Percentiles rank a stretch among this genome's conserved stretches.
Evolutionary conservation across 192 early-diverging fungal genomes (phyloP).

Genomic region (Backusella mclennaniae): DNA sequence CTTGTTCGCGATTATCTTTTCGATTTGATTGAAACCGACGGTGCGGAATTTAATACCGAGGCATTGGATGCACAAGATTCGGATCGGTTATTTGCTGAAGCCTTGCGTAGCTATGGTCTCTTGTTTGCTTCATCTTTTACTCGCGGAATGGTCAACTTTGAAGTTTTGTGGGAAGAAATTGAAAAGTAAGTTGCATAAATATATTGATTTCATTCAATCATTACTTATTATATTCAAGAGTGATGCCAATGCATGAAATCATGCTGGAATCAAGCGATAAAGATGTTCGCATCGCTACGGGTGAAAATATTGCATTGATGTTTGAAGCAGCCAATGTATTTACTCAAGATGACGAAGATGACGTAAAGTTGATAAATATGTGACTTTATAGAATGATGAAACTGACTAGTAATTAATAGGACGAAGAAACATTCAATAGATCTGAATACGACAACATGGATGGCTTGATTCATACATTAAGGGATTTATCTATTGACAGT

Average conservation of each 20-base stretch:
- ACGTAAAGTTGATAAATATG: not conserved
- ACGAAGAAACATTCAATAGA: constrained; percentile 39
- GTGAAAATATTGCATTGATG: constrained; percentile 74
- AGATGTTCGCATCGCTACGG: constrained; percentile 65
- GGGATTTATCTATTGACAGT: constrained; percentile 56
- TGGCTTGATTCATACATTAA: constrained; percentile 55
- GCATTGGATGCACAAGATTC: constrained; percentile 15
- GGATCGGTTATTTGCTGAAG: constrained; percentile 17
- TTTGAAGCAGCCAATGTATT: constrained; percentile 52
- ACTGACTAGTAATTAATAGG: not conserved
- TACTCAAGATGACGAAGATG: constrained; percentile 14
- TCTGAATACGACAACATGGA: constrained; percentile 58
- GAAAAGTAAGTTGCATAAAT: constrained; percentile 27
- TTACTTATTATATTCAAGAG: constrained; percentile 20
- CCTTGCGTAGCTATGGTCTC: constrained; percentile 25
- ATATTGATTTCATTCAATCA: not conserved
- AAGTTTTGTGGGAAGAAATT: constrained; percentile 35
- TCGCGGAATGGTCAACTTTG: constrained; percentile 23
- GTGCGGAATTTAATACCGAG: constrained; percentile 23
- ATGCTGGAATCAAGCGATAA: constrained; percentile 56
- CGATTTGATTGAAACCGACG: constrained; percentile 33
- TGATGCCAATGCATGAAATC: constrained; percentile 50
- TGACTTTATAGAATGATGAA: not conserved
- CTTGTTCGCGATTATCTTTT: constrained; percentile 27
- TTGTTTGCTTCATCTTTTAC: constrained; percentile 24